These are phyloP conservation scores for Aureobasidium sp. DNA, from an alignment of 2,329 filamentous ascomycete genomes.

Conservation along the genomic window DNA sequence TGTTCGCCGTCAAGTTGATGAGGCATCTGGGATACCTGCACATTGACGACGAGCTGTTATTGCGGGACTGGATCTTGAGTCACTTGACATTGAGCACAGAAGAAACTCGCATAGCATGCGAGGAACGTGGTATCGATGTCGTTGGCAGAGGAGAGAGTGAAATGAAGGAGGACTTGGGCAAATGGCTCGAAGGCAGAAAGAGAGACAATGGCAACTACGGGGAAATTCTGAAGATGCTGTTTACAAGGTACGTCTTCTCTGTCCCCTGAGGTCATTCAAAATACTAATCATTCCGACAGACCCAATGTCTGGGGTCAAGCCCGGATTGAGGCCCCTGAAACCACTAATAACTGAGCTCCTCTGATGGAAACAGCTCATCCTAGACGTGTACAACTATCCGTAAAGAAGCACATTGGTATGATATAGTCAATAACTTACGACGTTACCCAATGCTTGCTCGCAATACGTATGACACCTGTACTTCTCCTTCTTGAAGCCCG, in stretches of 20 bases:
- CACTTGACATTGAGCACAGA: conserved; percentile 43
- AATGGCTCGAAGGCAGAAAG: conserved; percentile 33
- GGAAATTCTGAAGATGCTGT: conserved; percentile 25
- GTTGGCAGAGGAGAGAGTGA: conserved; percentile 19
- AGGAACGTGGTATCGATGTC: conserved; percentile 27
- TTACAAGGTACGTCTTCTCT: conserved; percentile 22
- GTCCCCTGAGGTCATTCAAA: no score
- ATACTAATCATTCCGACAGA: neutral
- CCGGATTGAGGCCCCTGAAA: neutral
- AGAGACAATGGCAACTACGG: conserved; percentile 27
- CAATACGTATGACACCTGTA: no score
- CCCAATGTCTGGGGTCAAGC: conserved; percentile 9
- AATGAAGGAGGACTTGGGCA: conserved; percentile 24
- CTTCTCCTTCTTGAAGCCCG: no score
- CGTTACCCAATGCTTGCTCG: no score
- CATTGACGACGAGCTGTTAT: conserved; percentile 62
- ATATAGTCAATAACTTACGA: no score
- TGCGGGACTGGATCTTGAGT: conserved; percentile 34
- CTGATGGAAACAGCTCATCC: neutral
- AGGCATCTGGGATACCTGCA: conserved; percentile 53
- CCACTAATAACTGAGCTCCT: neutral
- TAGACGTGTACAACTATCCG: neutral
- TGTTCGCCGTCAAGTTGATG: conserved; percentile 48
- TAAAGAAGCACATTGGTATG: no score
- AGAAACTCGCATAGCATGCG: conserved; percentile 30